Conservation (phyloP, 305 asterid species). For the Andrographis paniculata region DNA sequence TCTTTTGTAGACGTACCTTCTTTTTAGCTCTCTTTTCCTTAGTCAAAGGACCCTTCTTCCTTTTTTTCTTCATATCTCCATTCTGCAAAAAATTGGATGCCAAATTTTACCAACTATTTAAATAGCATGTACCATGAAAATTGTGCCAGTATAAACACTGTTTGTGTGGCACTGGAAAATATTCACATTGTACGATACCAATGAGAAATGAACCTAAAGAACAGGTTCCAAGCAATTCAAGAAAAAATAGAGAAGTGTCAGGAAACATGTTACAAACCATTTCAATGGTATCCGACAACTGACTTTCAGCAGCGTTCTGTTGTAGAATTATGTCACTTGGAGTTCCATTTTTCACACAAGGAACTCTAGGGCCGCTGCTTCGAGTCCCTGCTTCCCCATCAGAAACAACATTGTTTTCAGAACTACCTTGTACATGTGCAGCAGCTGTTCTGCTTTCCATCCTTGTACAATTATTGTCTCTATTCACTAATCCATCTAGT, state of each 20-base stretch:
- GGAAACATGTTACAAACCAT: too few species aligned
- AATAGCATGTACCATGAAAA: too few species aligned
- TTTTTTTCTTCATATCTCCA: conserved; percentile 30
- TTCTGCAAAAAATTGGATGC: conserved; percentile 47
- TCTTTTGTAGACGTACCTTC: conserved; percentile 42
- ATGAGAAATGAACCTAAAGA: too few species aligned
- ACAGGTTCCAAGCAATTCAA: too few species aligned
- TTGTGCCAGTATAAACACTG: too few species aligned
- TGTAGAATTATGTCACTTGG: conserved; percentile 23
- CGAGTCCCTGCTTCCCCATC: conserved; percentile 23
- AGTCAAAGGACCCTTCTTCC: conserved; percentile 49
- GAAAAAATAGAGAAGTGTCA: too few species aligned
- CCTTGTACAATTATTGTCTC: conserved; percentile 20
- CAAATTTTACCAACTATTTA: too few species aligned
- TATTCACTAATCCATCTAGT: conserved; percentile 18
- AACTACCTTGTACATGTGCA: conserved; percentile 23
- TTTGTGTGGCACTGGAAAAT: too few species aligned
- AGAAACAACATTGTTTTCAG: conserved; percentile 16
- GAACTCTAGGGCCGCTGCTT: conserved; percentile 17
- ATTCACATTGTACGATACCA: too few species aligned
- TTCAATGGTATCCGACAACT: too few species aligned
- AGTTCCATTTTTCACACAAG: conserved; percentile 23
- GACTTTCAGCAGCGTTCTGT: conserved; percentile 22
- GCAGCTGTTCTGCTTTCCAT: conserved; percentile 22
- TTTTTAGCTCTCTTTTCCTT: conserved; percentile 59